phyloP scores from a whole-genome alignment of 768 basidiomycete genomes.

The Xerocomellus chrysenteron region DNA sequence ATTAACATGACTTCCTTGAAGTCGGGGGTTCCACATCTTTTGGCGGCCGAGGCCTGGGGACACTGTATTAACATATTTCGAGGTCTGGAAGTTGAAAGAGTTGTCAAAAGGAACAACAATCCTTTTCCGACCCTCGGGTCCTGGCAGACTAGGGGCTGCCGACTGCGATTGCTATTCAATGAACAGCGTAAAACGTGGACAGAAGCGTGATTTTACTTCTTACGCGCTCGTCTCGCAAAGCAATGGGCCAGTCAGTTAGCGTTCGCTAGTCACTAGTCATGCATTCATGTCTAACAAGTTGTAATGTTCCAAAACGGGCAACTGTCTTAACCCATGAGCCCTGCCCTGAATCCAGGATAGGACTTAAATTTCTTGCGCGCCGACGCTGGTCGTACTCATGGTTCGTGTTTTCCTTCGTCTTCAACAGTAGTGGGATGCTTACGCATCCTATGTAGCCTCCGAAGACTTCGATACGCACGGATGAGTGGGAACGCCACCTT shows the following conservation, averaged over 20 bases:
- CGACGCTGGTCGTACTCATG: conserved; percentile 28
- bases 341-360: conserved; percentile 40
- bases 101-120: background rate
- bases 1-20: background rate
- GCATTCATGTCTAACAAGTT: background rate
- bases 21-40: background rate
- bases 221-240: no score
- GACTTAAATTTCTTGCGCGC: conserved; percentile 33
- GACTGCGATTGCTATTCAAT: no score
- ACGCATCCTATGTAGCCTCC: conserved; percentile 36
- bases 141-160: background rate
- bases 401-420: conserved; percentile 23
- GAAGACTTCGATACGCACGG: conserved; percentile 63
- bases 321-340: background rate
- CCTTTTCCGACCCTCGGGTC: background rate
- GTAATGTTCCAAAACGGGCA: conserved; percentile 9
- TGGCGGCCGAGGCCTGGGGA: background rate
- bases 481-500: conserved; percentile 85
- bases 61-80: background rate
- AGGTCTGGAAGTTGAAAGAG: background rate
- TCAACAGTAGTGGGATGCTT: background rate
- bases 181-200: background rate
- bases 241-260: background rate
- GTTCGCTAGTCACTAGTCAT: no score
- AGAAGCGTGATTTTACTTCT: background rate